Evolutionary conservation across 2,329 filamentous ascomycete genomes (phyloP), one percentile per base, ranked within the genome.

Genomic region (Exophiala phaeomuriformis): DNA sequence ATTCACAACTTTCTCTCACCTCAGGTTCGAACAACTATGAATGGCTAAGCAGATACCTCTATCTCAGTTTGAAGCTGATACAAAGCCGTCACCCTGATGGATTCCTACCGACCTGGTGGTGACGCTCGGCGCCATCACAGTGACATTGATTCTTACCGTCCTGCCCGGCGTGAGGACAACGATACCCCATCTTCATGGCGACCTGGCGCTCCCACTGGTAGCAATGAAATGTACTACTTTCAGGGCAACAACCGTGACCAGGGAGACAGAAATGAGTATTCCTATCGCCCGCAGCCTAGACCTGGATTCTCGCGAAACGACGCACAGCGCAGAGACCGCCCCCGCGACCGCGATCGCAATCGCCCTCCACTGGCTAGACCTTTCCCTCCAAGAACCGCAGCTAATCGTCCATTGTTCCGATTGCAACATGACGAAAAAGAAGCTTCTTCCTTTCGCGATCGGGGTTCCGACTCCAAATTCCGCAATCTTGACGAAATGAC

Each of bases 401-500:
- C 54, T 6, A 40, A 59, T 19, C 55, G 59, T 3, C 59, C 59
- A 12, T 44, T 61, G 35, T 37, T 61, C 9, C 47, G 47, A n/a
- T 41, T 57, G n/a, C 37, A 44, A 9, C 54, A 57, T 19, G 49
- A 56, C 36, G 49, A 49, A 8, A 30, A 32, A 4, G 55, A 54
- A 28, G 47, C 51, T 47, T 47, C 50, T 9, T 53, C 51, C 3
- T 42, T 56, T 10, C 32, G 49, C 6, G 52, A 52, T 42, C 43
- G 44, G 9, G 42, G 44, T n/a, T 36, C 47, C 12, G 52, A 46
- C 7, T 29, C 44, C 31, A 64, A 63, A 48, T 64, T 64, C 43
- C 60, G 60, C 36, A 58, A 56, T 30, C 30, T 72, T 3, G 67
- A 69, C 10, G 66, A 69, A 8, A 57, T 75, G 5, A 74, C 70